These are phyloP conservation scores for Xylaria acuta DNA, from an alignment of 495 filamentous ascomycete species.

Conservation along the genomic window DNA sequence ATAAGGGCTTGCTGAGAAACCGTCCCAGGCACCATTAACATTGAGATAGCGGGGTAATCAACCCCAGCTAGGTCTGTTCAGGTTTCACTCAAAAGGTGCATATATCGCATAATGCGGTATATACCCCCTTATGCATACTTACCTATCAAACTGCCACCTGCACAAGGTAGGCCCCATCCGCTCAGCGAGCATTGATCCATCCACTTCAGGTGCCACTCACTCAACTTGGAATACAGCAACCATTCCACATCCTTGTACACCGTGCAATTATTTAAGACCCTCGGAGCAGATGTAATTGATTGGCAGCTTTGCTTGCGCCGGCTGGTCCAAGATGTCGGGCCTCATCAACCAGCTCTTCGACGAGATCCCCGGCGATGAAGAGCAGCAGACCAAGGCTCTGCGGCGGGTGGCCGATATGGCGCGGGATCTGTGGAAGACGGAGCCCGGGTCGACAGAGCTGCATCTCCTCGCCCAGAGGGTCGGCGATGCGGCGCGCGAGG, in stretches of 20 bases:
- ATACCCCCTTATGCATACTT: neutral
- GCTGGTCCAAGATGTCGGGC: slow-evolving; percentile 15
- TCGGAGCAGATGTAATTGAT: slow-evolving; percentile 12
- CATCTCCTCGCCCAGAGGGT: slow-evolving; percentile 62
- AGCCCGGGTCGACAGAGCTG: slow-evolving; percentile 47
- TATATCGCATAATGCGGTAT: neutral
- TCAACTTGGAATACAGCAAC: neutral
- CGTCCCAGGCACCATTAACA: neutral
- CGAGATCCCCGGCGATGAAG: slow-evolving; percentile 30
- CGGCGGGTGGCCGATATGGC: slow-evolving; percentile 36
- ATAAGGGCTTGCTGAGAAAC: no score
- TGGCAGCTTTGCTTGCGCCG: neutral
- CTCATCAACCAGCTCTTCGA: slow-evolving; percentile 30
- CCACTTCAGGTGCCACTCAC: neutral
- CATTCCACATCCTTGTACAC: neutral
- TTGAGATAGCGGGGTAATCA: neutral
- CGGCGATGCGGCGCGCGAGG: slow-evolving; percentile 71
- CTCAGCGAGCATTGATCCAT: neutral
- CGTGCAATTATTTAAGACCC: neutral
- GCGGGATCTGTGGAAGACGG: slow-evolving; percentile 39
- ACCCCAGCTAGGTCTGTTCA: neutral
- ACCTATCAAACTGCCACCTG: neutral
- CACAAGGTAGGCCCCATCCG: no score
- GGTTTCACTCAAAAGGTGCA: neutral
- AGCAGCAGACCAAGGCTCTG: slow-evolving; percentile 34